phyloP scores from a whole-genome alignment of 1,284 basidiomycete species.

The Trichosporon coremiiforme region DNA sequence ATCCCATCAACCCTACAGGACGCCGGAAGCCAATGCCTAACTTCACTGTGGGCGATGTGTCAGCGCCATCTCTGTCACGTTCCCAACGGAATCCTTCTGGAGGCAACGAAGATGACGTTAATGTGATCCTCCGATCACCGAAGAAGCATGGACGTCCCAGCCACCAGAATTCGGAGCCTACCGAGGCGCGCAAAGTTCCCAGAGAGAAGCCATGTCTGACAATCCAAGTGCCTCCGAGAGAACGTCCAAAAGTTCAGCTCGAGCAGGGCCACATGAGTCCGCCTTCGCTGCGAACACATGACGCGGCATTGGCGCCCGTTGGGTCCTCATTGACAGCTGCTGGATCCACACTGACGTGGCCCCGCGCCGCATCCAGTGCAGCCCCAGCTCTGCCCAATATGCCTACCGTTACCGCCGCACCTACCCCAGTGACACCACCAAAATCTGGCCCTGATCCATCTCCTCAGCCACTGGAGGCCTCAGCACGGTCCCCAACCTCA shows the following conservation, averaged over 20 bases:
- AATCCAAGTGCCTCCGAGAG: conserved; percentile 9
- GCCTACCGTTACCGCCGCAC: conserved; percentile 2
- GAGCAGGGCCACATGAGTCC: conserved; percentile 10
- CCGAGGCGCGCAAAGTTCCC: not conserved
- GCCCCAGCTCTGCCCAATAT: not conserved
- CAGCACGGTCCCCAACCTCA: conserved; percentile 3
- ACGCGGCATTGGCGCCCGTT: not conserved
- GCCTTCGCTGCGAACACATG: not conserved
- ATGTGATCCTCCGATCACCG: not conserved
- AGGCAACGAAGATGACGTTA: not conserved
- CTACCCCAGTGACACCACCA: not conserved
- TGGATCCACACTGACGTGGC: not conserved
- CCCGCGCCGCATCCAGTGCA: conserved; percentile 13
- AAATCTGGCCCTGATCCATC: conserved; percentile 12
- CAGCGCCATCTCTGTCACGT: not conserved
- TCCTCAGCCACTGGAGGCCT: not conserved
- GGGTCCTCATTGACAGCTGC: not conserved
- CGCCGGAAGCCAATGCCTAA: not conserved
- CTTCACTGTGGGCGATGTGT: not conserved
- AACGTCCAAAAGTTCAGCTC: conserved; percentile 2
- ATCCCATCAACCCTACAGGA: not conserved
- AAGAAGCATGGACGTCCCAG: not conserved
- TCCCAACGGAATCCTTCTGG: not conserved
- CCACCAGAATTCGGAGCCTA: not conserved
- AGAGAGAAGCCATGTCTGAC: conserved; percentile 6